Conservation (phyloP, 1,284 basidiomycete species). For the Psilocybe mexicana region DNA sequence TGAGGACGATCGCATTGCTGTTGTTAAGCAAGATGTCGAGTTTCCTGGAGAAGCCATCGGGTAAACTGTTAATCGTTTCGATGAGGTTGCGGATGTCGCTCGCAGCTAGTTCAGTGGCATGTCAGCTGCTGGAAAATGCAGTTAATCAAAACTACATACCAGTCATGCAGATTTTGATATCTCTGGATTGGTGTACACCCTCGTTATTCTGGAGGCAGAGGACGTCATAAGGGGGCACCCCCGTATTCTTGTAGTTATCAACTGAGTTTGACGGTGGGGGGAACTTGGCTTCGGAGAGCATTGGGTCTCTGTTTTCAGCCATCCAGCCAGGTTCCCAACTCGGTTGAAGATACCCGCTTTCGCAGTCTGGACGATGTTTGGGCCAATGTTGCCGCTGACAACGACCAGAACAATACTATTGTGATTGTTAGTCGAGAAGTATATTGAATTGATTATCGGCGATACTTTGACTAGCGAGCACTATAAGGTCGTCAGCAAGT, state of each 20-base stretch:
- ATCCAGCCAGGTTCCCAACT: slow-evolving; percentile 34
- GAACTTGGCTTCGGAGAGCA: slow-evolving; percentile 12
- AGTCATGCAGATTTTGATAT: slow-evolving; percentile 40
- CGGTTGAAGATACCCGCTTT: slow-evolving; percentile 25
- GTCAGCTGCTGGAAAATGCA: neutral
- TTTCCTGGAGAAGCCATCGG: slow-evolving; percentile 33
- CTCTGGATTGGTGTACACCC: slow-evolving; percentile 17
- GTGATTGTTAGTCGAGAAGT: neutral
- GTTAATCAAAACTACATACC: slow-evolving; percentile 23
- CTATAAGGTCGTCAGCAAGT: slow-evolving; percentile 11
- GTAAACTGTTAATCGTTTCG: slow-evolving; percentile 39
- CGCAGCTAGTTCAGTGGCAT: slow-evolving; percentile 26
- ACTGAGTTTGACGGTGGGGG: slow-evolving; percentile 10
- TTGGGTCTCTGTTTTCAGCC: slow-evolving; percentile 24
- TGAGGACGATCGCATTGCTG: slow-evolving; percentile 31
- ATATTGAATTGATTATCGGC: neutral
- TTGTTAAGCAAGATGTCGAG: slow-evolving; percentile 39
- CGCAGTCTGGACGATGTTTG: slow-evolving; percentile 32
- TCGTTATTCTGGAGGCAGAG: slow-evolving; percentile 35
- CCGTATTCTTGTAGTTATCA: slow-evolving; percentile 20
- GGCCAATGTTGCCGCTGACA: slow-evolving; percentile 35
- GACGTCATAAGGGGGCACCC: slow-evolving; percentile 28
- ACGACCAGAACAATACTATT: slow-evolving; percentile 34
- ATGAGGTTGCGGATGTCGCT: slow-evolving; percentile 38
- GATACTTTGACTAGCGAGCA: slow-evolving; percentile 27